Base-by-base conservation (phyloP, 164 flowering plant species). In the Piper longum region DNA sequence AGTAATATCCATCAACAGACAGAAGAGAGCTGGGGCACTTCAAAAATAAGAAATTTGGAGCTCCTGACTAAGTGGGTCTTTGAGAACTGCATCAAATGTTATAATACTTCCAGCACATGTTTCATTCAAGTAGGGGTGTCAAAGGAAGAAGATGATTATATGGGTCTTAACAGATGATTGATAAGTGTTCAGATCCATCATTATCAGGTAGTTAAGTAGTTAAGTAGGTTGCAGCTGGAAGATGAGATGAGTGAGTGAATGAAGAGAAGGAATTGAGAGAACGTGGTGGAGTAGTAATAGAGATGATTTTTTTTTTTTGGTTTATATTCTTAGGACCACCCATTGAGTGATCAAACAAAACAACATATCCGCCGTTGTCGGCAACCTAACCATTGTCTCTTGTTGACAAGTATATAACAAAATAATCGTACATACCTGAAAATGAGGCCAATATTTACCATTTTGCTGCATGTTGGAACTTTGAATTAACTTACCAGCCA, bases 341-440 rank as follows among this genome's bases (percentile, higher is more conserved):
- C 55, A 43, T 44, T 19, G 2, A 45, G 14, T 45, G 41, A 8
- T 65, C 41, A 11, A 16, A 43, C 13, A 52, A 60, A 57, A 45
- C 45, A 12, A 40, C 54, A 26, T n/a, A 64, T 64, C 67, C 43
- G 56, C 51, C 18, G 39, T 58, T 65, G 67, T 36, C 56, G 26
- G 55, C 62, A 65, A 65, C 56, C 67, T 57, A 58, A 36, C 42
- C 26, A 36, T 3, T 52, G 65, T 51, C 43, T 40, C 52, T 8
- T 5, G 3, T 12, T 48, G 14, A 48, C 14, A 2, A 12, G 3
- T 5, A 48, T 48, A 26, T 26, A 26, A 2, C 36, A 26, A 26
- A 26, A 26, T 26, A 26, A 26, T 26, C 36, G 2, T 26, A 26
- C 1, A 26, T 26, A 26, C 36, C 36, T 26, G 36, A 2, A 26